Conservation (phyloP, 2,329 filamentous ascomycete species). For the Claviceps quebecensis region DNA sequence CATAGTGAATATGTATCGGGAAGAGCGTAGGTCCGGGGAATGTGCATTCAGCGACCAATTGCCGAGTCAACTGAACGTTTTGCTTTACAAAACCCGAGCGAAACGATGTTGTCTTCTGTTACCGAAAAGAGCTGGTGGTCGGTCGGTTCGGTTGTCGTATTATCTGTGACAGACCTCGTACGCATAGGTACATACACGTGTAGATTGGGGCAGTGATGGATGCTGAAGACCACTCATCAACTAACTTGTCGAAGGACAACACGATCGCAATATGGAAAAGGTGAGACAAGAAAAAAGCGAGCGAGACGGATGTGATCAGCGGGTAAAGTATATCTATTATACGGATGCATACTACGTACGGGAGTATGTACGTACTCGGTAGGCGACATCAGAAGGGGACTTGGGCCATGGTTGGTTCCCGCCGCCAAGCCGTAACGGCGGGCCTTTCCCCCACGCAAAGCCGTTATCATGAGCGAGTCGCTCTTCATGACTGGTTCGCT, state of each 20-base stretch:
- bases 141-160: neutral
- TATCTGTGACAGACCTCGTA: neutral
- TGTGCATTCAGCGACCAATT: neutral
- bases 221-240: neutral
- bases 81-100: neutral
- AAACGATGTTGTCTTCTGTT: neutral
- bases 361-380: too few relatives aligned
- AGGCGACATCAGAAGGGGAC: neutral
- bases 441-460: neutral
- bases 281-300: neutral
- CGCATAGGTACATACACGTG: neutral
- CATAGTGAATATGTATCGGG: slow-evolving; percentile 22
- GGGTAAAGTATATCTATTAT: neutral
- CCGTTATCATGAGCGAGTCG: neutral
- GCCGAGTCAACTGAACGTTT: neutral
- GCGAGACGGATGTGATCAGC: neutral
- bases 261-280: too few relatives aligned
- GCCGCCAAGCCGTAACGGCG: neutral
- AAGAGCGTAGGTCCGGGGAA: neutral
- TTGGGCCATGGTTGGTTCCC: neutral
- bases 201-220: neutral
- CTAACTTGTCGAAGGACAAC: neutral
- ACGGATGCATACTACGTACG: neutral
- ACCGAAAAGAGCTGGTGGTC: neutral
- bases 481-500: neutral